Conservation (phyloP, 1,284 basidiomycete genomes). For the Leccinum glutinopallens region DNA sequence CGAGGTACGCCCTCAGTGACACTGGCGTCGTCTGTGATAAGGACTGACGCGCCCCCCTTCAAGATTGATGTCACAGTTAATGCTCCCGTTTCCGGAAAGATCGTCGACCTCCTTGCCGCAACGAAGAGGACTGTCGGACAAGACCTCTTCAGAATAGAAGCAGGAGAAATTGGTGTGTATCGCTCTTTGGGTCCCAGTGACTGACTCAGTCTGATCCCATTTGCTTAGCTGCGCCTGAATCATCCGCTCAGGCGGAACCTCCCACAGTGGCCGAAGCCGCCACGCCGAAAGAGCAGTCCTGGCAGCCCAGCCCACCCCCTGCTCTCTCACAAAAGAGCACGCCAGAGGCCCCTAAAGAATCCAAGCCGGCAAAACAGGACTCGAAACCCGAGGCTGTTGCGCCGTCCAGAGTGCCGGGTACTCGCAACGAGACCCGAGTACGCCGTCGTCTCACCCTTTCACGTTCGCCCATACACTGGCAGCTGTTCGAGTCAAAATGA, state of each 20-base stretch:
- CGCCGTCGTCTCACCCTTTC: slow-evolving; percentile 17
- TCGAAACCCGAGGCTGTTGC: slow-evolving; percentile 38
- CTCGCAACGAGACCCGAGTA: slow-evolving; percentile 86
- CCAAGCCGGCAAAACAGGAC: slow-evolving; percentile 45
- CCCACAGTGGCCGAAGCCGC: slow-evolving; percentile 38
- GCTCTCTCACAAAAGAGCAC: slow-evolving; percentile 42
- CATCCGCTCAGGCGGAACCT: slow-evolving; percentile 38
- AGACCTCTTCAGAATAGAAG: slow-evolving; percentile 91
- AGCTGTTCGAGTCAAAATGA: slow-evolving; percentile 84
- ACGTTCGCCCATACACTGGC: slow-evolving; percentile 5
- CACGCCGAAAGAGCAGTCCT: slow-evolving; percentile 54
- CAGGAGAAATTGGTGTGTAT: slow-evolving; percentile 69
- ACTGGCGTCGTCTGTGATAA: background rate
- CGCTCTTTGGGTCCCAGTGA: background rate
- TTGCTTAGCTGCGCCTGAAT: slow-evolving; percentile 35
- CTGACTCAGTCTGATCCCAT: background rate
- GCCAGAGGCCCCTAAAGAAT: slow-evolving; percentile 31
- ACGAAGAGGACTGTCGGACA: slow-evolving; percentile 95
- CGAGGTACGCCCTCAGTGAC: slow-evolving; percentile 63
- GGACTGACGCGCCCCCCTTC: slow-evolving; percentile 12
- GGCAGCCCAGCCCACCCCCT: slow-evolving; percentile 41
- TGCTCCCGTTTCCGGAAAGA: slow-evolving; percentile 87
- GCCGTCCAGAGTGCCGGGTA: slow-evolving; percentile 49
- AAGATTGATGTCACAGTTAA: slow-evolving; percentile 98
- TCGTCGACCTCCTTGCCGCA: slow-evolving; percentile 81